phyloP scores from a whole-genome alignment of 1,284 basidiomycete species.

The Sparassis latifolia region DNA sequence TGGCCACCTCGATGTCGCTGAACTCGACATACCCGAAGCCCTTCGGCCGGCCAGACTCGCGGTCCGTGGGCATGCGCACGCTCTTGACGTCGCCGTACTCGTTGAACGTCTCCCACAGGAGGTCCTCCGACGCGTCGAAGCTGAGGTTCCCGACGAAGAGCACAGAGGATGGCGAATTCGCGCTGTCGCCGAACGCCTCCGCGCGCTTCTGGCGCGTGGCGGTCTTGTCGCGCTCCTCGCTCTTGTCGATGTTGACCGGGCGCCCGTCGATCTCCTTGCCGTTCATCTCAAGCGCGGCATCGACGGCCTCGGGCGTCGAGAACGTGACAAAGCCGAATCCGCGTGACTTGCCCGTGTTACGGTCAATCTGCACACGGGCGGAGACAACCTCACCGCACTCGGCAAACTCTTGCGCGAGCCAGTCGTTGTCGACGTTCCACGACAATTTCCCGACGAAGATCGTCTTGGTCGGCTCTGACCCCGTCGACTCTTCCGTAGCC shows the following conservation, averaged over 20 bases:
- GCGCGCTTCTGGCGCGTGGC: conserved; percentile 63
- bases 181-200: conserved; percentile 68
- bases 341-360: conserved; percentile 80
- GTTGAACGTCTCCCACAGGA: conserved; percentile 88
- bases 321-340: conserved; percentile 98
- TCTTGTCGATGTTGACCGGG: conserved; percentile 81
- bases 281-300: conserved; percentile 72
- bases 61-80: conserved; percentile 90
- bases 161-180: conserved; percentile 67
- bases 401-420: conserved; percentile 88
- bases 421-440: conserved; percentile 98
- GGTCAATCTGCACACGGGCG: conserved; percentile 89
- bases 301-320: conserved; percentile 64
- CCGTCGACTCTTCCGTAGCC: conserved; percentile 44
- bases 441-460: conserved; percentile 93
- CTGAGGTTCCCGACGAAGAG: conserved; percentile 92
- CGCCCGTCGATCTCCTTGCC: conserved; percentile 93
- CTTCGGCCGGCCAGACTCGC: conserved; percentile 87
- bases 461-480: conserved; percentile 55
- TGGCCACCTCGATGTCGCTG: conserved; percentile 73
- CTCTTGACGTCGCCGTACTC: conserved; percentile 87
- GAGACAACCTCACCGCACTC: conserved; percentile 84
- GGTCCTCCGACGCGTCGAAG: conserved; percentile 78
- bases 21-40: conserved; percentile 99
- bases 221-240: conserved; percentile 52